Percentiles rank a stretch among this genome's conserved stretches.
phyloP scores from a whole-genome alignment of 148 eudicot genomes.

The Persicaria maculosa region DNA sequence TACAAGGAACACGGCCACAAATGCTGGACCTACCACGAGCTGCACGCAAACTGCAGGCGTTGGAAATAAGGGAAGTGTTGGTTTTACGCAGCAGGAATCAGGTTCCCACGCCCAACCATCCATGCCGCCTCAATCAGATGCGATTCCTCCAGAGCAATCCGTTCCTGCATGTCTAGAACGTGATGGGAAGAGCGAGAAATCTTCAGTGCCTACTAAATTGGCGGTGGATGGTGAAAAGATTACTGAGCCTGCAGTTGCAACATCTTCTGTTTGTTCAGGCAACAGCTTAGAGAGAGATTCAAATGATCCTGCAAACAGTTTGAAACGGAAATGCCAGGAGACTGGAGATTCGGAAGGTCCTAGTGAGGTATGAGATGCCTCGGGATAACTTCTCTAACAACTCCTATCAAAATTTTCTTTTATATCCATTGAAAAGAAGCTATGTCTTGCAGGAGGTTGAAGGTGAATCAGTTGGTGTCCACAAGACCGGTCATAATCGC shows the following conservation, averaged over 20 bases:
- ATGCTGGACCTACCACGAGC: conserved; percentile 17
- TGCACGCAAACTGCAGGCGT: conserved; percentile 22
- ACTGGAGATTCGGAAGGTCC: conserved; percentile 69
- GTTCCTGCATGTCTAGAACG: conserved; percentile 21
- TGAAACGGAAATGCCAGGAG: conserved; percentile 64
- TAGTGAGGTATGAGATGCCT: conserved; percentile 45
- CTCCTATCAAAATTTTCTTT: not conserved
- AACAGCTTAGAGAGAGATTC: conserved; percentile 71
- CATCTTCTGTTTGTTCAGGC: conserved; percentile 87
- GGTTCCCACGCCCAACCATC: conserved; percentile 21
- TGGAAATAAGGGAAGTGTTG: conserved; percentile 26
- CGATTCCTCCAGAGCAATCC: conserved; percentile 21
- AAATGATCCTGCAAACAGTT: conserved; percentile 37
- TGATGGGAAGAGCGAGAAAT: conserved; percentile 18
- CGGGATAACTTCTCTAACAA: not conserved
- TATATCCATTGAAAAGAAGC: not conserved
- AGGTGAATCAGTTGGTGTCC: conserved; percentile 69
- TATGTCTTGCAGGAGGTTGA: conserved; percentile 58
- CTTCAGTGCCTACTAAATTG: conserved; percentile 22
- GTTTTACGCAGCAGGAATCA: conserved; percentile 26
- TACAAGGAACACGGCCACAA: conserved; percentile 15
- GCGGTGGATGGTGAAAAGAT: conserved; percentile 30
- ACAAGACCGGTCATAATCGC: conserved; percentile 44
- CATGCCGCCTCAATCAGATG: conserved; percentile 15
- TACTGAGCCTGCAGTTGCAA: conserved; percentile 46